phyloP scores from a whole-genome alignment of 768 basidiomycete species.

The Strobilomyces echinocephalus region DNA sequence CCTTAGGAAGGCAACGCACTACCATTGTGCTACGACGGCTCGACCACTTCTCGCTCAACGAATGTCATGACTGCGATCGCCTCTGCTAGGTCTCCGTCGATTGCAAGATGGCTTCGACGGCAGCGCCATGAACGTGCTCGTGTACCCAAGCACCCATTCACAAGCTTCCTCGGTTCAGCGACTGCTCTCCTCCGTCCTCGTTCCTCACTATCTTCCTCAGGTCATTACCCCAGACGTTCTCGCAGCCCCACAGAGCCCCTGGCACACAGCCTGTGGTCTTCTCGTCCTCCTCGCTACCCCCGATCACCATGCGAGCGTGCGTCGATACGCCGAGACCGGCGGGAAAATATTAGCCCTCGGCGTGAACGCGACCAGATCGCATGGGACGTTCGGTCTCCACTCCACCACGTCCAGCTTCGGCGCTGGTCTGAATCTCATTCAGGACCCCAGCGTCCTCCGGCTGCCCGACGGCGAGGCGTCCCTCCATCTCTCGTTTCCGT shows the following conservation, averaged over 20 bases:
- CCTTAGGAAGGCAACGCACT: constrained; percentile 38
- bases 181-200: constrained; percentile 54
- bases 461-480: constrained; percentile 21
- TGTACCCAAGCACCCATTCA: constrained; percentile 63
- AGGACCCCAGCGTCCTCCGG: constrained; percentile 23
- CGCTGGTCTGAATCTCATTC: constrained; percentile 30
- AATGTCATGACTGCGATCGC: background rate
- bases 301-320: constrained; percentile 42
- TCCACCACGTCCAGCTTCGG: constrained; percentile 37
- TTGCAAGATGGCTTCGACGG: background rate
- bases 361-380: constrained; percentile 52
- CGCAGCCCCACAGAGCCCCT: constrained; percentile 61
- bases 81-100: background rate
- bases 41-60: background rate
- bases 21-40: constrained; percentile 38
- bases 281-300: constrained; percentile 71
- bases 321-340: constrained; percentile 58
- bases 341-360: constrained; percentile 70
- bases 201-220: constrained; percentile 77
- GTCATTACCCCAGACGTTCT: constrained; percentile 55
- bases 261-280: constrained; percentile 70
- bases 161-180: constrained; percentile 41
- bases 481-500: constrained; percentile 26
- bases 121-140: constrained; percentile 62
- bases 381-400: constrained; percentile 32